Base-by-base conservation (phyloP, 805 yeast genomes). In the Teunomyces stri region DNA sequence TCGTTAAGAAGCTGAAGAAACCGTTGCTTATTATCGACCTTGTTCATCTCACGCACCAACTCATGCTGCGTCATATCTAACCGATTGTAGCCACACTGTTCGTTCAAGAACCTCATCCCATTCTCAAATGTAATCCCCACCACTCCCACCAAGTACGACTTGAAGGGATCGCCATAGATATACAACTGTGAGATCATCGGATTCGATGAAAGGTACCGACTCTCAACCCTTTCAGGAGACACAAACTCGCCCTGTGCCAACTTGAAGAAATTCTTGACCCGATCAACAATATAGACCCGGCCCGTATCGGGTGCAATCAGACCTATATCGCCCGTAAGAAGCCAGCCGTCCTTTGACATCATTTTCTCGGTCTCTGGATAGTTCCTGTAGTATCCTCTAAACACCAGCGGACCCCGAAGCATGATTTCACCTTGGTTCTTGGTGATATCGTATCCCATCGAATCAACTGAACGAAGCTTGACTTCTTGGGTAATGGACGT, bases 361-460 rank as follows among this genome's bases (percentile, higher is more conserved):
- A 75, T 61, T 30, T 69, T 75, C 7, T 51, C 61, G 0, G 83
- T 80, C 30, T 81, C 84, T 44, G 70, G 68, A 16, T 64, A 61
- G 53, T 80, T 77, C 47, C 78, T 69, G 58, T 65, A 76, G 54
- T 82, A 82, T 12, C 75, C 76, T 41, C 53, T 58, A 65, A 80
- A 80, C 29, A 79, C 68, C 56, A 79, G 81, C 11, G 82, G 79
- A 0, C 87, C 85, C 45, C 83, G 70, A 9, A 82, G 45, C 57
- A 81, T 64, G 41, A 82, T 66, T 63, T 82, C 87, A 34, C 87
- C 87, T 29, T 64, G 51, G 22, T 42, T 37, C 4, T 60, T 58
- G n/a, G 41, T 29, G 18, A 49, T 47, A 16, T 42, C 37, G 38
- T 59, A 55, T 5, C 60, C 63, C 61, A 59, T 53, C 6, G 51